Percentiles rank a stretch among this genome's conserved stretches.
Evolutionary conservation across 495 filamentous ascomycete species (phyloP).

Genomic region (Aspergillus nidulans): DNA sequence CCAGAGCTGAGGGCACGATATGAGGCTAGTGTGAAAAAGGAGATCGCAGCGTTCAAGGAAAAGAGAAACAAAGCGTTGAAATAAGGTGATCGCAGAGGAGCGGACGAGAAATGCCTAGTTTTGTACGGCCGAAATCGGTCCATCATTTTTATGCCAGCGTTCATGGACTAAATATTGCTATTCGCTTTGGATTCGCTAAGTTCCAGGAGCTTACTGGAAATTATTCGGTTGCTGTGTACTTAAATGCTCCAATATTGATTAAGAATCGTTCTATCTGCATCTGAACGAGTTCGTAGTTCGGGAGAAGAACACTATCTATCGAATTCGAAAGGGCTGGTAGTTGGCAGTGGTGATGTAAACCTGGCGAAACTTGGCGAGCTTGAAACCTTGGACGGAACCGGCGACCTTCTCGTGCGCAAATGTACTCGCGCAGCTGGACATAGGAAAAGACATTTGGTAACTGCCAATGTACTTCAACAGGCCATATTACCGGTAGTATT

Average conservation of each 20-base stretch:
- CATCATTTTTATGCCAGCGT: background rate
- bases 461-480: background rate
- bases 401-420: background rate
- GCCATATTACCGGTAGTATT: background rate
- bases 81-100: background rate
- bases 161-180: background rate
- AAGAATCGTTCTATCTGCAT: background rate
- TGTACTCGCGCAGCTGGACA: background rate
- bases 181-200: background rate
- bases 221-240: background rate
- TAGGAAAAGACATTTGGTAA: too few relatives aligned
- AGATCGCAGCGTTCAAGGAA: slow-evolving; percentile 44
- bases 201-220: background rate
- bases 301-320: background rate
- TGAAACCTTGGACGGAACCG: background rate
- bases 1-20: slow-evolving; percentile 78
- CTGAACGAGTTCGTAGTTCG: background rate
- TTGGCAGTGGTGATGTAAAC: background rate
- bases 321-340: background rate
- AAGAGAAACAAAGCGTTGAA: slow-evolving; percentile 24
- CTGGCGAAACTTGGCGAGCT: background rate
- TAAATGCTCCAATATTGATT: background rate
- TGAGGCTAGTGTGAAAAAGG: slow-evolving; percentile 65
- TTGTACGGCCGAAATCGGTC: background rate
- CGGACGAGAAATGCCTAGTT: background rate